Conservation (phyloP, 257 asterid species). For the Gardenia jasminoides region DNA sequence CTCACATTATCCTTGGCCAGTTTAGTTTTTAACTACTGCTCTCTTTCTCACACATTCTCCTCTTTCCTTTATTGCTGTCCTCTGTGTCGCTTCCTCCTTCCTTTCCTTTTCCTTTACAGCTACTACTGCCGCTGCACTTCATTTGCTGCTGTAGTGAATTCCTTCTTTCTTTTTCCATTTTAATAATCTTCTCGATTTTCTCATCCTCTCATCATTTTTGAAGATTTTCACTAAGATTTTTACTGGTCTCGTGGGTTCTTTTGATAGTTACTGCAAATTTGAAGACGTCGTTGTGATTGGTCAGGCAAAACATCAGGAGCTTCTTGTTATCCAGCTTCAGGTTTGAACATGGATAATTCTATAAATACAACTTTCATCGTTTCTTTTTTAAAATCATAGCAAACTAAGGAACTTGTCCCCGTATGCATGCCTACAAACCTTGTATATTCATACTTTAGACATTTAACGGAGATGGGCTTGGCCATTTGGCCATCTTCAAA, state of each 20-base stretch:
- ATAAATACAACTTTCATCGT: neutral
- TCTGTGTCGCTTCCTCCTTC: slow-evolving; percentile 23
- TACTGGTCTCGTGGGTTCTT: slow-evolving; percentile 7
- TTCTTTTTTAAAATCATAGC: too few species aligned
- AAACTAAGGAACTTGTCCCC: too few species aligned
- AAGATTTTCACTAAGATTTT: slow-evolving; percentile 6
- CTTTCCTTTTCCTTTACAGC: slow-evolving; percentile 4
- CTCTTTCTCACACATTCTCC: too few species aligned
- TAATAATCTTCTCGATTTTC: neutral
- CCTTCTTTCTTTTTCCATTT: too few species aligned
- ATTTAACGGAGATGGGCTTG: too few species aligned
- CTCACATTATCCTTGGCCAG: too few species aligned
- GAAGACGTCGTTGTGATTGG: slow-evolving; percentile 18
- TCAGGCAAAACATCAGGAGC: slow-evolving; percentile 16
- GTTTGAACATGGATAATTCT: too few species aligned
- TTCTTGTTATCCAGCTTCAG: slow-evolving; percentile 12
- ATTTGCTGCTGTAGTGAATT: neutral
- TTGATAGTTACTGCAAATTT: slow-evolving; percentile 1
- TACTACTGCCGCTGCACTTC: neutral
- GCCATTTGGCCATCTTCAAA: too few species aligned
- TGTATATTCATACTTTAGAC: too few species aligned
- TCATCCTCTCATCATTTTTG: neutral
- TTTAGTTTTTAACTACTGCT: too few species aligned
- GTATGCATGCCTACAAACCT: too few species aligned
- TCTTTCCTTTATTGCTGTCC: too few species aligned